Base-by-base conservation (phyloP, 495 filamentous ascomycete genomes). In the Baudoinia panamericana region DNA sequence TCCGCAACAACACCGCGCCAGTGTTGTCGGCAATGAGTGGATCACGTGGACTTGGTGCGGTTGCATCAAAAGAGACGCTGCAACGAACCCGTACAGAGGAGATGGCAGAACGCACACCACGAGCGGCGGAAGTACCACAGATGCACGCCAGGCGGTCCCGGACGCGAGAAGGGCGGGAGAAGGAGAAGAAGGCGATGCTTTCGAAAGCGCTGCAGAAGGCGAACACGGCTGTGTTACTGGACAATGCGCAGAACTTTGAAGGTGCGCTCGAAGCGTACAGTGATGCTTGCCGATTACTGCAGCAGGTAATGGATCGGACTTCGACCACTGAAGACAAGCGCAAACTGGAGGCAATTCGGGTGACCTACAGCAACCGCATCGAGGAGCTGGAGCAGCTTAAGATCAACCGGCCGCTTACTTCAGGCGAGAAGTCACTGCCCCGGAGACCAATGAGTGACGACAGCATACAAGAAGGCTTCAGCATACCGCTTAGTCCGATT, bases 221-320 rank as follows among this genome's bases (percentile, higher is more conserved):
- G 26, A 93, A 95, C 51, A 90, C 83, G 17, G 90, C 90, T 6
- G 90, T 97, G 12, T 69, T 92, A 39, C 73, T 96, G 22, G 90
- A 97, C 58, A 92, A 93, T 65, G 85, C 84, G 3, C 81, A 87
- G 52, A 93, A 95, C 57, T 81, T 87, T 49, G 84, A 90, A 56
- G 86, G 86, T 18, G 90, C 90, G 21, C 80, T 90, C 64, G 74
- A 84, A 52, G 86, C 90, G 18, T 97, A 97, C 55, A 69, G 67
- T 13, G 92, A 96, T 62, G 87, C 88, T 4, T 93, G 92, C 51
- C 66, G 71, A 17, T 62, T 96, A 48, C 63, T 97, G 19, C 77
- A 84, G 50, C 70, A 84, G 48, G 87, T 95, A n/a, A 81, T 96
- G 73, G 56, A 71, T 21, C 73, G 82, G 48, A 92, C 82, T 46